Evolutionary conservation across 129 eudicot species (phyloP).

Genomic region (Ambrosia trifida): DNA sequence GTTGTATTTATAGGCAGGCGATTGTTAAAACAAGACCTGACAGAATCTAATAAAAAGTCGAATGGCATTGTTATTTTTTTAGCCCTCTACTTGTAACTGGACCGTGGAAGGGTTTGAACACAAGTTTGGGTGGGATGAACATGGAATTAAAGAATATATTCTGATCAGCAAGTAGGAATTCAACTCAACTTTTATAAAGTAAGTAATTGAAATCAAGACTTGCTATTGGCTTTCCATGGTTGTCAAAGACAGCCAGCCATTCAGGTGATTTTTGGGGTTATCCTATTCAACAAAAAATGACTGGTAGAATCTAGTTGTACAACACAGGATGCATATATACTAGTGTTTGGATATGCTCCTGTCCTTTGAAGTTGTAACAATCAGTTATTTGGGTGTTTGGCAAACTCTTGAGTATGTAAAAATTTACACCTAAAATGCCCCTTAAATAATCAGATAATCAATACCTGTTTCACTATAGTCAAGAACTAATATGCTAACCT

Average conservation of each 20-base stretch:
- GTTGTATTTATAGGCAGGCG: conserved; percentile 28
- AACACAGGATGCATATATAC: not conserved
- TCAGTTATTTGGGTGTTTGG: not conserved
- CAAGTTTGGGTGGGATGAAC: not conserved
- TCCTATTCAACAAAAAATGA: not conserved
- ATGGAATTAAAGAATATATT: conserved; percentile 31
- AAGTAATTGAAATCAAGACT: conserved; percentile 20
- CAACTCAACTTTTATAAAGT: conserved; percentile 27
- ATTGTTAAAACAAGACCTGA: not conserved
- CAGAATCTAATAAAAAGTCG: conserved; percentile 17
- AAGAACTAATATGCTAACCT: too few relatives aligned
- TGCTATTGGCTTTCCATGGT: conserved; percentile 26
- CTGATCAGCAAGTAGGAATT: conserved; percentile 20
- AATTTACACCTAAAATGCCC: not conserved
- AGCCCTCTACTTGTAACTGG: not conserved
- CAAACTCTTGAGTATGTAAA: not conserved
- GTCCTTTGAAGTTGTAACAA: not conserved
- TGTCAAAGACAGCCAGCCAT: conserved; percentile 18
- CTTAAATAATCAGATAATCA: not conserved
- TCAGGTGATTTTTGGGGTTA: conserved; percentile 15
- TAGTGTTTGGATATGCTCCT: not conserved
- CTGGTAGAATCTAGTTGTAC: conserved; percentile 4
- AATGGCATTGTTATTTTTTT: conserved; percentile 17
- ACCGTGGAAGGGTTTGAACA: not conserved
- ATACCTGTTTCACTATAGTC: not conserved